Base-by-base conservation (phyloP, 352 stramenopile genomes). In the Blastocystis sp. region DNA sequence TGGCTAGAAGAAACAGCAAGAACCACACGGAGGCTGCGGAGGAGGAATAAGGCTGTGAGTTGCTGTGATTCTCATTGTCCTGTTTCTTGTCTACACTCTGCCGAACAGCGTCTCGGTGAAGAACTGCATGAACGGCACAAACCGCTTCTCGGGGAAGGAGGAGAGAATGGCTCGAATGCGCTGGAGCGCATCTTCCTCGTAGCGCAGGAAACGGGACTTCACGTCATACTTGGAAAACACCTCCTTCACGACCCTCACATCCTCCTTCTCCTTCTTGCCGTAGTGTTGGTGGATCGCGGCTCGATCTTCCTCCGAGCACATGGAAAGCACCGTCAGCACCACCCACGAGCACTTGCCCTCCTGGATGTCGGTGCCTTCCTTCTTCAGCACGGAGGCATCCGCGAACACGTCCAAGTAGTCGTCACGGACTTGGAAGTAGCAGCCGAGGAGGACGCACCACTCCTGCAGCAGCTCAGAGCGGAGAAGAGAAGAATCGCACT, bases 261-360 rank as follows among this genome's bases (percentile, higher is more conserved):
- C 19, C 17, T 62, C 10, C 19, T 5, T 19, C 19, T 79, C 69
- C 19, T 62, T 79, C 69, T 79, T 79, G 10, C 69, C 69, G 62
- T 79, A 79, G 5, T 40, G 28, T 28, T 79, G 17, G 11, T 79
- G 23, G 40, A 79, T 62, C 10, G 43, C 43, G 3, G 11, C 34
- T 7, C 48, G 28, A 62, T 79, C 69, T 28, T 79, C 40, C 69
- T 79, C 69, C 34, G 69, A 79, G 43, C 69, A 62, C 19, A 79
- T 28, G 9, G 69, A 79, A 0, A 79, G 40, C 34, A 79, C 69
- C 28, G 69, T 79, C 34, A 79, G 69, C 19, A 79, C 34, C 5
- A 79, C 69, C 69, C 69, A 79, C 11, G 69, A 79, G 34, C 69
- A 79, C 41, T 79, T 79, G 5, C 69, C 69, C 62, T 79, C 69